Conservation (phyloP, 148 eudicot species). For the Vaccinium corymbosum region DNA sequence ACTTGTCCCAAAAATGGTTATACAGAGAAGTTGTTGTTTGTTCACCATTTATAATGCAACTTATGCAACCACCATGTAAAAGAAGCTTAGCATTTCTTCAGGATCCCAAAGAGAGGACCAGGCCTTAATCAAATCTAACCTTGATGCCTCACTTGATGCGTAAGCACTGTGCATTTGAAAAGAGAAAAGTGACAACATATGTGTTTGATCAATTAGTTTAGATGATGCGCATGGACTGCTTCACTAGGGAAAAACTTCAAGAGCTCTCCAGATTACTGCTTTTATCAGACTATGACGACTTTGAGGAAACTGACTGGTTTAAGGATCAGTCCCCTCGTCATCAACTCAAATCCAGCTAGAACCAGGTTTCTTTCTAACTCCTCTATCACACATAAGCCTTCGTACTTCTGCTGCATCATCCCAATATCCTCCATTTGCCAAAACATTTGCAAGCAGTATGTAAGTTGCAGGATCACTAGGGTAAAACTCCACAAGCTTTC, state of each 20-base stretch:
- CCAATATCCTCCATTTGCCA: constrained; percentile 51
- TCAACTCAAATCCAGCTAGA: constrained; percentile 42
- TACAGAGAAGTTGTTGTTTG: background rate
- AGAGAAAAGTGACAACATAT: background rate
- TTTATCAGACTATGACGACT: background rate
- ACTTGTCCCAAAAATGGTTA: background rate
- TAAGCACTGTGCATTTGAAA: background rate
- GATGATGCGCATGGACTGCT: background rate
- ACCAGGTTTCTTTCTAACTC: constrained; percentile 36
- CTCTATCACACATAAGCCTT: constrained; percentile 42
- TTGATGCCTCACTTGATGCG: background rate
- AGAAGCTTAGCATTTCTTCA: background rate
- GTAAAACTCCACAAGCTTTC: constrained; percentile 39
- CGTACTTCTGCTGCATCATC: constrained; percentile 42
- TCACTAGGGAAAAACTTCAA: background rate
- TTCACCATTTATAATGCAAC: background rate
- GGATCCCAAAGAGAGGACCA: constrained; percentile 2
- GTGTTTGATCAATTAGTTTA: background rate
- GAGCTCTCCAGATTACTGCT: background rate
- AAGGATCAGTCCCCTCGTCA: background rate
- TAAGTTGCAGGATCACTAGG: constrained; percentile 49
- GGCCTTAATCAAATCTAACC: background rate
- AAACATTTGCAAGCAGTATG: constrained; percentile 43
- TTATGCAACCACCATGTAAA: background rate
- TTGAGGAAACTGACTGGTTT: background rate